A percentile compares a stretch with the other conserved stretches of the same genome.
Conservation (phyloP, 2,329 filamentous ascomycete genomes). For the Sporothrix mexicana region DNA sequence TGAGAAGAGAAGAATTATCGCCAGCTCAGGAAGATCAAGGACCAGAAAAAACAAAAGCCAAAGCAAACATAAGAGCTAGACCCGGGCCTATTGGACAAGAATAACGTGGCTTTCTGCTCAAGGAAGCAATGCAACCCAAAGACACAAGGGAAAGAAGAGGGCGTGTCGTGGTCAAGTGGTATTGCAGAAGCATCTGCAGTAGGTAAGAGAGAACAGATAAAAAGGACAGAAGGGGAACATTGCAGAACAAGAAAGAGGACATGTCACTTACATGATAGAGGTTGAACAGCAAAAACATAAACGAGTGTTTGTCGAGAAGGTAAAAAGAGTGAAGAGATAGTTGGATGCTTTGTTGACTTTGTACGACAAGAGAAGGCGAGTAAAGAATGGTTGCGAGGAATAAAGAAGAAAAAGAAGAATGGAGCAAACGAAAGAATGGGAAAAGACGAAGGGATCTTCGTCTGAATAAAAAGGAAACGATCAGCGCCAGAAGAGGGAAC, state of each 20-base stretch:
- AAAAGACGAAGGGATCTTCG: conserved; percentile 6
- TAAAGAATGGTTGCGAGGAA: conserved; percentile 18
- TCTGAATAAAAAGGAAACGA: conserved; percentile 30
- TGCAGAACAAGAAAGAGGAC: not conserved
- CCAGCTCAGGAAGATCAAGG: not conserved
- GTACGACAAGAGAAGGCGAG: not conserved
- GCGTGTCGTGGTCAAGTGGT: not conserved
- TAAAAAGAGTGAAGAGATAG: conserved; percentile 1
- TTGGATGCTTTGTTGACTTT: conserved; percentile 15
- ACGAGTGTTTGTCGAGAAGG: not conserved
- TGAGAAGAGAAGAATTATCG: not conserved
- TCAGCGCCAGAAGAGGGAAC: not conserved
- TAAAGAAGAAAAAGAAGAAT: conserved; percentile 17
- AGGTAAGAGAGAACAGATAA: not conserved
- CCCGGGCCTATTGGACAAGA: not conserved
- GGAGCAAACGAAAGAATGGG: not conserved
- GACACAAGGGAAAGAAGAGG: not conserved
- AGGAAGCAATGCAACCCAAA: conserved; percentile 17
- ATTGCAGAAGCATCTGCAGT: not conserved
- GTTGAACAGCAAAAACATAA: not conserved
- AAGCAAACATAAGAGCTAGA: not conserved
- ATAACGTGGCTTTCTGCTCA: not conserved
- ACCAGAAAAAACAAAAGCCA: not conserved
- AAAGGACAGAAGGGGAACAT: not conserved
- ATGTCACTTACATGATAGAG: conserved; percentile 2